Evolutionary conservation across 768 basidiomycete species (phyloP).

Genomic region (Phanerodontia chrysosporium): DNA sequence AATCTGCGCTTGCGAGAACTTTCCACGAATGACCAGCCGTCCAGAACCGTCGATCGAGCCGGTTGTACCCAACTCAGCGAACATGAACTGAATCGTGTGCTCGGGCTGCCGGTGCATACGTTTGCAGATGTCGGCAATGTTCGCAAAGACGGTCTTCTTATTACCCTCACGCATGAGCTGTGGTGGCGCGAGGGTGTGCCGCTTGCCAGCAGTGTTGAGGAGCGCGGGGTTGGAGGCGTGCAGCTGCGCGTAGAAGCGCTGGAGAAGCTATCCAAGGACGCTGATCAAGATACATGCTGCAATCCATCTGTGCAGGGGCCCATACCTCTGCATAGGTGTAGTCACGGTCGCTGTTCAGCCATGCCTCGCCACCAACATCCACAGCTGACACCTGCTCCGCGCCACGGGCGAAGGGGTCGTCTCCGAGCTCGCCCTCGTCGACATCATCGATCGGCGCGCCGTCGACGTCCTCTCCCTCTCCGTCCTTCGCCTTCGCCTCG

Average conservation of each 20-base stretch:
- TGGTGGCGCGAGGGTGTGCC: slow-evolving; percentile 96
- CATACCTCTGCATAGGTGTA: slow-evolving; percentile 92
- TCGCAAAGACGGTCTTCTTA: slow-evolving; percentile 96
- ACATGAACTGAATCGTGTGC: slow-evolving; percentile 95
- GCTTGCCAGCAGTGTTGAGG: slow-evolving; percentile 80
- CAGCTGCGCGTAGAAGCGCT: slow-evolving; percentile 85
- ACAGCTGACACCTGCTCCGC: slow-evolving; percentile 39
- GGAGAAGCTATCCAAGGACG: slow-evolving; percentile 61
- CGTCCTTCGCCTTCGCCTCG: slow-evolving; percentile 59
- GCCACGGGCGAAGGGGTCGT: slow-evolving; percentile 72
- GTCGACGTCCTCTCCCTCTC: slow-evolving; percentile 51
- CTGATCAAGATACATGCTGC: background rate
- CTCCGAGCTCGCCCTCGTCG: slow-evolving; percentile 84
- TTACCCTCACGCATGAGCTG: slow-evolving; percentile 93
- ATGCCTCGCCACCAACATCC: slow-evolving; percentile 78
- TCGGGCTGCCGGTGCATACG: slow-evolving; percentile 98
- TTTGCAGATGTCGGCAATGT: slow-evolving; percentile 95
- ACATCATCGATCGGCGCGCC: slow-evolving; percentile 63
- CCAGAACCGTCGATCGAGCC: slow-evolving; percentile 91
- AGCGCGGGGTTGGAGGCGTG: slow-evolving; percentile 94
- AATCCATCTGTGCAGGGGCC: background rate
- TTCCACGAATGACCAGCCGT: slow-evolving; percentile 93
- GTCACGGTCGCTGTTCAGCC: slow-evolving; percentile 91
- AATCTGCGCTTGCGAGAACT: slow-evolving; percentile 97
- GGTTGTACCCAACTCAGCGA: slow-evolving; percentile 97